Evolutionary conservation across 2,329 filamentous ascomycete genomes (phyloP).

Genomic region (Zarea fungicola): DNA sequence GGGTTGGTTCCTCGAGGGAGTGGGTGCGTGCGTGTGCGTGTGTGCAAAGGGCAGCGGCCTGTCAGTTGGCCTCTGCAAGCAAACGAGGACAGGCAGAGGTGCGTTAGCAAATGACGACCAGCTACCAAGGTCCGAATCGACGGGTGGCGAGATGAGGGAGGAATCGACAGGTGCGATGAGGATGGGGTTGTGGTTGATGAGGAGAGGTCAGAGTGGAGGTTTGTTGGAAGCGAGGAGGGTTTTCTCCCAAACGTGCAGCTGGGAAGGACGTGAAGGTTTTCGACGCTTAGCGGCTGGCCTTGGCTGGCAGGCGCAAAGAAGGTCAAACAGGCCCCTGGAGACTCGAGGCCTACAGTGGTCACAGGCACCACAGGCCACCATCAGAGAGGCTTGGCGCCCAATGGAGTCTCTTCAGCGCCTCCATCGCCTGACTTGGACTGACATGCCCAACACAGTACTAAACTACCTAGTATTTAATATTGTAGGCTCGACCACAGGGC

Average conservation of each 20-base stretch:
- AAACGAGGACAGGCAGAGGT: constrained; percentile 15
- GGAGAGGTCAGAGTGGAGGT: constrained; percentile 6
- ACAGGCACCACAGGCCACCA: too few species aligned
- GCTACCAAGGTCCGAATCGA: constrained; percentile 13
- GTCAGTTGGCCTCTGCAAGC: constrained; percentile 34
- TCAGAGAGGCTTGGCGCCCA: too few species aligned
- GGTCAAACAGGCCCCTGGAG: too few species aligned
- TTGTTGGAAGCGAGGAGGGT: constrained; percentile 9
- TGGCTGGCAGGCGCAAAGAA: too few species aligned
- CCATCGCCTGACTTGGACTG: too few species aligned
- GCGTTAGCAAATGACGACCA: constrained; percentile 12
- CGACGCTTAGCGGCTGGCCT: constrained; percentile 9
- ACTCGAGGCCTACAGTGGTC: too few species aligned
- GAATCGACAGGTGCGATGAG: constrained; percentile 9
- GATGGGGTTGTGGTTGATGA: constrained; percentile 12
- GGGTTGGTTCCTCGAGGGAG: constrained; percentile 17
- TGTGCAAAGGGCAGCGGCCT: constrained; percentile 23
- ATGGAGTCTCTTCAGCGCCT: too few species aligned
- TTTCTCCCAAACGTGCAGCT: constrained; percentile 6
- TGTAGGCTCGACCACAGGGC: too few species aligned
- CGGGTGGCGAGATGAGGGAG: constrained; percentile 8
- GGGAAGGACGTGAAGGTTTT: constrained; percentile 7
- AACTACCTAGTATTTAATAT: too few species aligned
- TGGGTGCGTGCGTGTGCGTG: too few species aligned
- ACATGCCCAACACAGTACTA: too few species aligned